A percentile compares a stretch with the other conserved stretches of the same genome.
These are phyloP conservation scores for Jatropha curcas DNA, from an alignment of 345 rosid genomes.

Conservation along the genomic window DNA sequence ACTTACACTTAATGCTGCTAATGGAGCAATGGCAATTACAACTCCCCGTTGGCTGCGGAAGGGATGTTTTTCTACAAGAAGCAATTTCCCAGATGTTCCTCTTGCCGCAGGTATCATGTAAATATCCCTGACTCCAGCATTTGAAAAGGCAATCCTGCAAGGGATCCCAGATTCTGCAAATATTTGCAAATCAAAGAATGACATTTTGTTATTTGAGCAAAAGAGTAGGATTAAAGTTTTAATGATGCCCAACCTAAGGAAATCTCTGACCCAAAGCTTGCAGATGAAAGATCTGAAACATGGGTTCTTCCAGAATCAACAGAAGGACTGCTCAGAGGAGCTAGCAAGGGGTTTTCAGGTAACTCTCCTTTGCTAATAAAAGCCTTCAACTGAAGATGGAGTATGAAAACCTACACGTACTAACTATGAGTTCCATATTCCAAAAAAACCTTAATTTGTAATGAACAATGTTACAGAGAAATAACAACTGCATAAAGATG, in stretches of 20 bases:
- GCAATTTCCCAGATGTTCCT: constrained; percentile 53
- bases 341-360: constrained; percentile 38
- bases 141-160: constrained; percentile 57
- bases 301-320: constrained; percentile 37
- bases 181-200: constrained; percentile 6
- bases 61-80: constrained; percentile 73
- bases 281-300: constrained; percentile 47
- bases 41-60: constrained; percentile 54
- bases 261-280: constrained; percentile 67
- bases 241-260: constrained; percentile 43
- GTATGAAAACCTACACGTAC: constrained; percentile 43
- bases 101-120: constrained; percentile 43
- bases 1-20: constrained; percentile 60
- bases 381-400: constrained; percentile 61
- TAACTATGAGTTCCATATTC: constrained; percentile 17
- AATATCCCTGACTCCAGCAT: constrained; percentile 58
- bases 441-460: neutral
- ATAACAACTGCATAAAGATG: neutral
- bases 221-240: neutral
- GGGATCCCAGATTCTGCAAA: constrained; percentile 55
- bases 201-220: constrained; percentile 12
- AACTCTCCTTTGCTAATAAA: constrained; percentile 40
- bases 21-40: constrained; percentile 62
- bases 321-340: constrained; percentile 26
- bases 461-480: neutral